Conservation (phyloP, 305 asterid genomes). For the Fraxinus latifolia region DNA sequence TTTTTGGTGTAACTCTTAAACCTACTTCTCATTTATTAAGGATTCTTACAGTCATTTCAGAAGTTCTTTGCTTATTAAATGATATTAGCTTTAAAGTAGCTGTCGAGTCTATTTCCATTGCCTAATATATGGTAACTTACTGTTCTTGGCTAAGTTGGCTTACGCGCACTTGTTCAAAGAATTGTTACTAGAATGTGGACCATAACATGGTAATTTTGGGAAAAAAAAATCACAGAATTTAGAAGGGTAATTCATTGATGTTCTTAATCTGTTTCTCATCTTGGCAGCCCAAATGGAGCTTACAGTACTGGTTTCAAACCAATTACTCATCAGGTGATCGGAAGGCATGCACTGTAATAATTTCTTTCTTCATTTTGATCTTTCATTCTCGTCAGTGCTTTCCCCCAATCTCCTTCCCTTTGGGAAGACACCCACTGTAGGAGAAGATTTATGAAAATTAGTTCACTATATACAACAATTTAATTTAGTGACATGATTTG, state of each 20-base stretch:
- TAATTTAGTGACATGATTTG: slow-evolving; percentile 9
- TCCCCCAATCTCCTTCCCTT: slow-evolving; percentile 8
- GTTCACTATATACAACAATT: not conserved
- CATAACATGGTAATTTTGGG: slow-evolving; percentile 3
- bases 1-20: not conserved
- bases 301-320: slow-evolving; percentile 96
- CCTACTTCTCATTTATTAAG: not conserved
- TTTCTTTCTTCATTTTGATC: slow-evolving; percentile 21
- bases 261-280: slow-evolving; percentile 12
- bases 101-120: not conserved
- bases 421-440: not conserved
- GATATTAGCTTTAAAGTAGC: not conserved
- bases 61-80: slow-evolving; percentile 7
- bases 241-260: not conserved
- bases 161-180: slow-evolving; percentile 6
- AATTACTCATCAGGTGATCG: slow-evolving; percentile 95
- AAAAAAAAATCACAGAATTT: not conserved
- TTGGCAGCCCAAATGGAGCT: slow-evolving; percentile 92
- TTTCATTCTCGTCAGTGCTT: not conserved
- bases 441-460: not conserved
- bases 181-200: not conserved
- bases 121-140: not conserved
- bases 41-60: not conserved
- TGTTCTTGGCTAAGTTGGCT: slow-evolving; percentile 10
- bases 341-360: slow-evolving; percentile 42